phyloP scores from a whole-genome alignment of 768 basidiomycete genomes.

The Agaricus subrufescens region DNA sequence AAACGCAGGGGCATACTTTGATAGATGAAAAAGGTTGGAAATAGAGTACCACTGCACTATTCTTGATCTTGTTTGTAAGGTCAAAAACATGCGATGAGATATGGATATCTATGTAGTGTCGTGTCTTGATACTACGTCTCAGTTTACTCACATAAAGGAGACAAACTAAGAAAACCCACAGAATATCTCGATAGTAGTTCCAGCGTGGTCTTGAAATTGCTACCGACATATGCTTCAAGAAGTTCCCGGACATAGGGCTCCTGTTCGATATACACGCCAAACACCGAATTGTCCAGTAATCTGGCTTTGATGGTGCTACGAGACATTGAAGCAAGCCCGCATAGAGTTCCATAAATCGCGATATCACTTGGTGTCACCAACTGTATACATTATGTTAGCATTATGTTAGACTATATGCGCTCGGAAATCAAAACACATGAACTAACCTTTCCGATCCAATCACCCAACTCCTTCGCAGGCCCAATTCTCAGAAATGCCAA shows the following conservation, averaged over 20 bases:
- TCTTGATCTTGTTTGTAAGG: conserved; percentile 66
- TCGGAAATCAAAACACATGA: not conserved
- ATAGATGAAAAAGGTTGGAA: conserved; percentile 89
- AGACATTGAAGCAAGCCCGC: conserved; percentile 73
- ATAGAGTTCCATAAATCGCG: conserved; percentile 81
- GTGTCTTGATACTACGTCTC: conserved; percentile 43
- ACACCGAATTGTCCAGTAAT: conserved; percentile 63
- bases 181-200: conserved; percentile 70
- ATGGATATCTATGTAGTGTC: conserved; percentile 76
- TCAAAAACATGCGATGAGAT: conserved; percentile 61
- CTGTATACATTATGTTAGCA: conserved; percentile 26
- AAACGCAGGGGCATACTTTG: conserved; percentile 13
- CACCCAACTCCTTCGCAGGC: conserved; percentile 57
- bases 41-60: conserved; percentile 79
- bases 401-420: too few relatives aligned
- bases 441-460: conserved; percentile 72
- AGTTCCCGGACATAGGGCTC: conserved; percentile 86
- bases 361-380: conserved; percentile 80
- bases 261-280: conserved; percentile 77
- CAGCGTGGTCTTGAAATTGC: conserved; percentile 80
- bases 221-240: conserved; percentile 79
- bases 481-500: conserved; percentile 66
- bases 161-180: conserved; percentile 32
- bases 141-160: not conserved
- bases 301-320: conserved; percentile 66